Percentiles rank a stretch among this genome's conserved stretches.
Evolutionary conservation across 192 early-diverging fungal species (phyloP).

Genomic region (Podila minutissima): DNA sequence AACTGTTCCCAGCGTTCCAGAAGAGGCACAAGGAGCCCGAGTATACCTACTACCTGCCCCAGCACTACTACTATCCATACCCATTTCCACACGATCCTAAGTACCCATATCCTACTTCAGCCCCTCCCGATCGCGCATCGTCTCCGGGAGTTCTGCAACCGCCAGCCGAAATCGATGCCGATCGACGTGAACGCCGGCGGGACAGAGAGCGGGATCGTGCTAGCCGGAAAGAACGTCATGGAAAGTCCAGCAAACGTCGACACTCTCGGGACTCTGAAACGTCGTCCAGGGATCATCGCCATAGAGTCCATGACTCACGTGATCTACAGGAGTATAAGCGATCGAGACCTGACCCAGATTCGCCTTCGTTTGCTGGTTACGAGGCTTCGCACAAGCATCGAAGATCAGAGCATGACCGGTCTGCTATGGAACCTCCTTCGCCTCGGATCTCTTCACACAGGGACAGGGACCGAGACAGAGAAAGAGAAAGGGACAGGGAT

Average conservation of each 20-base stretch:
- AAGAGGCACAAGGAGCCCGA: constrained; percentile 5
- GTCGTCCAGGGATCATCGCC: constrained; percentile 5
- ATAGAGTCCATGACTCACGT: background rate
- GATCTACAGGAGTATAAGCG: constrained; percentile 9
- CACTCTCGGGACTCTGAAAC: constrained; percentile 21
- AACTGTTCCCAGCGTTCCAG: constrained; percentile 37
- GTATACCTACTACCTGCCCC: constrained; percentile 5
- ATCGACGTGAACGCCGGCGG: constrained; percentile 1
- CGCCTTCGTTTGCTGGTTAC: background rate
- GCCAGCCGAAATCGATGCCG: constrained; percentile 1
- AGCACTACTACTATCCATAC: constrained; percentile 19
- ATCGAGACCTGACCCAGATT: constrained; percentile 27
- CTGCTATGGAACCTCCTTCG: constrained; percentile 17
- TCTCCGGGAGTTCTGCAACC: background rate
- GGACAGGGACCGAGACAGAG: background rate
- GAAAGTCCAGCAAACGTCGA: constrained; percentile 34
- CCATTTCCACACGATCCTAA: background rate
- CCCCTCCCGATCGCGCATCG: background rate
- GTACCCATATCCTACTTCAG: background rate
- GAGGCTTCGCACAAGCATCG: constrained; percentile 12
- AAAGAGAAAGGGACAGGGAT: constrained; percentile 7
- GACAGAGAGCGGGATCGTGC: constrained; percentile 19
- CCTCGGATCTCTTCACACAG: background rate
- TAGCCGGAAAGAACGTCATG: constrained; percentile 10
- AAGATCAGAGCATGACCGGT: background rate